Evolutionary conservation across 805 yeast genomes (phyloP).

Genomic region (Kodamaea hsintzibuensis): DNA sequence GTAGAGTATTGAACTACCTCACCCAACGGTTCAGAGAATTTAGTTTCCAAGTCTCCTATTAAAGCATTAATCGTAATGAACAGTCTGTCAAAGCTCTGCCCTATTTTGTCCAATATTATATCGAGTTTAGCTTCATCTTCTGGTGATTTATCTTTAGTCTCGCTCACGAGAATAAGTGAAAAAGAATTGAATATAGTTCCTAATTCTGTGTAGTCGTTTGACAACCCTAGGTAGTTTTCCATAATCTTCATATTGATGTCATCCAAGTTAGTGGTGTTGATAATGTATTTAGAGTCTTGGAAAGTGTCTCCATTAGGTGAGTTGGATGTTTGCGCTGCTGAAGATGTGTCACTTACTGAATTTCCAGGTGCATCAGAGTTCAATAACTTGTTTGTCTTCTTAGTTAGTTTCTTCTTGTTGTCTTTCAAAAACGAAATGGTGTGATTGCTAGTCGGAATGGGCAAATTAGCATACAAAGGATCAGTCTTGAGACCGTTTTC

Average conservation of each 20-base stretch:
- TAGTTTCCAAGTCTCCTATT: constrained; percentile 53
- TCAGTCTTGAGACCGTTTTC: constrained; percentile 44
- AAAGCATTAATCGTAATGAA: constrained; percentile 53
- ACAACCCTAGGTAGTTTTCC: constrained; percentile 56
- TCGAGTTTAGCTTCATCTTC: constrained; percentile 30
- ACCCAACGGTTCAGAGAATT: constrained; percentile 66
- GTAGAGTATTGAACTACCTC: constrained; percentile 68
- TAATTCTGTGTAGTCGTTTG: constrained; percentile 70
- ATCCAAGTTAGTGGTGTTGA: constrained; percentile 49
- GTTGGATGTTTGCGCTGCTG: not conserved
- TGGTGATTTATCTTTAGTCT: constrained; percentile 19
- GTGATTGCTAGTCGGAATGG: constrained; percentile 31
- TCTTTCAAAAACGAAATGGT: constrained; percentile 35
- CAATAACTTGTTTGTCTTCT: constrained; percentile 23
- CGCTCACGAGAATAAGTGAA: constrained; percentile 46
- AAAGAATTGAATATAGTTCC: constrained; percentile 59
- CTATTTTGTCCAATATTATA: constrained; percentile 66
- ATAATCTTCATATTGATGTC: constrained; percentile 56
- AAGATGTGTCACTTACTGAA: not conserved
- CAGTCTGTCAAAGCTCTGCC: constrained; percentile 79
- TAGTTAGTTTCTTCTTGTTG: constrained; percentile 26
- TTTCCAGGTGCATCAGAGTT: constrained; percentile 3
- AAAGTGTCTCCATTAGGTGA: not conserved
- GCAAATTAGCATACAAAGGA: constrained; percentile 33
- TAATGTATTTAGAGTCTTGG: constrained; percentile 13